Conservation (phyloP, 208 protist genomes). For the Trypanosoma theileri region DNA sequence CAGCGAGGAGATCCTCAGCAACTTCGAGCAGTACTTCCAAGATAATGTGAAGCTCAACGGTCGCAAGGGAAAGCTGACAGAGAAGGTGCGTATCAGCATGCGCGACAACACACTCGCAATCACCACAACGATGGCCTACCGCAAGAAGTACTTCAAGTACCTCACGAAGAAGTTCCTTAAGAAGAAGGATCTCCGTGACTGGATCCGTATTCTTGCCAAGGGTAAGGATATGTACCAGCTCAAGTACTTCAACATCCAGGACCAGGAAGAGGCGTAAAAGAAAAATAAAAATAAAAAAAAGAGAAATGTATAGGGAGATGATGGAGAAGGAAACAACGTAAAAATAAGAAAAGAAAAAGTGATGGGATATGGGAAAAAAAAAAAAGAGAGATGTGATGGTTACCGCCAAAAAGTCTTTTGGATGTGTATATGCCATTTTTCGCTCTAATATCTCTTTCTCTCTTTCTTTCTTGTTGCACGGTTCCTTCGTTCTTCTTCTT, state of each 20-base stretch:
- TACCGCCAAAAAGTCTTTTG: background rate
- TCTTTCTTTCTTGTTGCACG: slow-evolving; percentile 9
- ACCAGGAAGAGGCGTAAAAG: slow-evolving; percentile 88
- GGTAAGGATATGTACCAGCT: slow-evolving; percentile 96
- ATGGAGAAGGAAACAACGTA: background rate
- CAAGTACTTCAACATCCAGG: slow-evolving; percentile 98
- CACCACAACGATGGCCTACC: slow-evolving; percentile 91
- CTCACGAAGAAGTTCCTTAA: slow-evolving; percentile 99
- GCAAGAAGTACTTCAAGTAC: slow-evolving; percentile 99
- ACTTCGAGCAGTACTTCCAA: slow-evolving; percentile 96
- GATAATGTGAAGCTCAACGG: slow-evolving; percentile 98
- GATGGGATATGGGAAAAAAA: background rate
- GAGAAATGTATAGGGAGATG: background rate
- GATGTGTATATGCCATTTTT: slow-evolving; percentile 7
- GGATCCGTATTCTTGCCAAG: slow-evolving; percentile 95
- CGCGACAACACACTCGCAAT: slow-evolving; percentile 93
- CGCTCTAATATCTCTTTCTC: background rate
- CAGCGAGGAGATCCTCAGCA: slow-evolving; percentile 80
- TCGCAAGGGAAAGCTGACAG: slow-evolving; percentile 96
- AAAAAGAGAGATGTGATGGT: no score
- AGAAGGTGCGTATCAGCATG: slow-evolving; percentile 87
- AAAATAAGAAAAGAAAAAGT: slow-evolving; percentile 17
- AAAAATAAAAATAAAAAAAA: background rate
- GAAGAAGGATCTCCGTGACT: slow-evolving; percentile 98
- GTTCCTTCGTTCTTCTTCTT: slow-evolving; percentile 1